Evolutionary conservation across 1,284 basidiomycete species (phyloP).

Genomic region (Phlebopus sp.): DNA sequence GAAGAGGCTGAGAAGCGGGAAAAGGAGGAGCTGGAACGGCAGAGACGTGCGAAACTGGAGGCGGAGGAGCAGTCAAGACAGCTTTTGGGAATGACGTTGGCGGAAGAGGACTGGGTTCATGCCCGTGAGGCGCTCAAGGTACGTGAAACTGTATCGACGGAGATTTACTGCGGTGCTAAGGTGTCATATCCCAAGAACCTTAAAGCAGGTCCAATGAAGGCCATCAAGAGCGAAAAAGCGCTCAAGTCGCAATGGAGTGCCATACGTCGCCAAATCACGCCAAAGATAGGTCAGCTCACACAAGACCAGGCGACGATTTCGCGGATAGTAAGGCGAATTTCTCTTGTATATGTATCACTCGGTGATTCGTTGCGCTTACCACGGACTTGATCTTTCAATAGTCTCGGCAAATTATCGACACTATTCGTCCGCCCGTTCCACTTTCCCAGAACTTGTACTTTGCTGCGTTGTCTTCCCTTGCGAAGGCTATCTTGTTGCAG

Average conservation of each 20-base stretch:
- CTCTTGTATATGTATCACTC: not conserved
- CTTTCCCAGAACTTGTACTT: slow-evolving; percentile 56
- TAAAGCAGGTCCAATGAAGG: slow-evolving; percentile 73
- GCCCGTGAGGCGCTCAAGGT: slow-evolving; percentile 65
- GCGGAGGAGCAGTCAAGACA: slow-evolving; percentile 31
- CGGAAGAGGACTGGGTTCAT: slow-evolving; percentile 65
- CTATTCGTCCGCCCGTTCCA: slow-evolving; percentile 40
- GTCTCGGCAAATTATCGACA: slow-evolving; percentile 62
- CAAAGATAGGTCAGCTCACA: slow-evolving; percentile 90
- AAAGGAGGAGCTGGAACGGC: slow-evolving; percentile 30
- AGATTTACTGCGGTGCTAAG: slow-evolving; percentile 25
- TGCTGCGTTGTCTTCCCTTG: slow-evolving; percentile 81
- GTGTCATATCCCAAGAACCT: slow-evolving; percentile 46
- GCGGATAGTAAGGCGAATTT: slow-evolving; percentile 59
- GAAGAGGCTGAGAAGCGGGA: slow-evolving; percentile 38
- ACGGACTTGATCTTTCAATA: slow-evolving; percentile 36
- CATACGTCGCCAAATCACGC: slow-evolving; percentile 82
- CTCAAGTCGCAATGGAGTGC: slow-evolving; percentile 57
- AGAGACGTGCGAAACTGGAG: slow-evolving; percentile 33
- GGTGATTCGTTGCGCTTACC: slow-evolving; percentile 7
- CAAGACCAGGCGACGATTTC: slow-evolving; percentile 71
- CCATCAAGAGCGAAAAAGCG: slow-evolving; percentile 64
- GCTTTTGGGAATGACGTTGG: slow-evolving; percentile 47
- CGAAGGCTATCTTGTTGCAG: slow-evolving; percentile 89
- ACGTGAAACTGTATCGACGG: slow-evolving; percentile 14